Evolutionary conservation across 371 early-diverging fungal genomes (phyloP).

Genomic region (Mortierella sp.): DNA sequence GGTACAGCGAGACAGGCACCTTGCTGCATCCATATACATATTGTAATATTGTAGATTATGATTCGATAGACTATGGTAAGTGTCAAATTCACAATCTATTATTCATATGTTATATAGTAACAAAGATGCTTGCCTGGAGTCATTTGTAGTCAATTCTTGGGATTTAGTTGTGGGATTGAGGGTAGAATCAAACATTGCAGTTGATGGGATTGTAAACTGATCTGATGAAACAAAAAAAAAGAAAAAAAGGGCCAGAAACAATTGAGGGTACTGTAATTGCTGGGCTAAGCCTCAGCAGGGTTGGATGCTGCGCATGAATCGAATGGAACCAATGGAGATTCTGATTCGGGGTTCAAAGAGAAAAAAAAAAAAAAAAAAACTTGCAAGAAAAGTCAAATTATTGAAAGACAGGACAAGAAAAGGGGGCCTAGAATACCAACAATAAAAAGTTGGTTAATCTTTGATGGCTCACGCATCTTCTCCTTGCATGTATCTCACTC

Average conservation of each 20-base stretch:
- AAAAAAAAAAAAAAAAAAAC: not conserved
- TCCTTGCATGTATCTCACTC: not conserved
- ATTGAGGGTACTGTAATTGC: not conserved
- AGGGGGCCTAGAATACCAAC: too few relatives aligned
- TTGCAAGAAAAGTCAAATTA: not conserved
- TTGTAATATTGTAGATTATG: too few relatives aligned
- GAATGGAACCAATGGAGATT: too few relatives aligned
- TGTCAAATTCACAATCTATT: too few relatives aligned
- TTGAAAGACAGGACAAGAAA: not conserved
- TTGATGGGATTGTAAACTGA: slow-evolving; percentile 1
- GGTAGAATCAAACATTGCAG: not conserved
- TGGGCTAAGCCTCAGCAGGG: slow-evolving; percentile 5
- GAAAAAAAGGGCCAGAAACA: not conserved
- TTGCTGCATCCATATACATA: not conserved
- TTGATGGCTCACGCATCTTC: too few relatives aligned
- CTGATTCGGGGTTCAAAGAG: too few relatives aligned
- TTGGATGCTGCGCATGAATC: not conserved
- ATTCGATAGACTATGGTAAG: too few relatives aligned
- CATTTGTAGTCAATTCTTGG: too few relatives aligned
- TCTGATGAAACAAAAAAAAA: not conserved
- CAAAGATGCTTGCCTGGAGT: not conserved
- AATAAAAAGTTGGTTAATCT: too few relatives aligned
- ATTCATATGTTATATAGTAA: too few relatives aligned
- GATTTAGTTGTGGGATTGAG: not conserved
- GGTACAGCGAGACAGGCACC: slow-evolving; percentile 7